These are phyloP conservation scores for Albifimbria verrucaria DNA, from an alignment of 2,329 filamentous ascomycete genomes.

Conservation along the genomic window DNA sequence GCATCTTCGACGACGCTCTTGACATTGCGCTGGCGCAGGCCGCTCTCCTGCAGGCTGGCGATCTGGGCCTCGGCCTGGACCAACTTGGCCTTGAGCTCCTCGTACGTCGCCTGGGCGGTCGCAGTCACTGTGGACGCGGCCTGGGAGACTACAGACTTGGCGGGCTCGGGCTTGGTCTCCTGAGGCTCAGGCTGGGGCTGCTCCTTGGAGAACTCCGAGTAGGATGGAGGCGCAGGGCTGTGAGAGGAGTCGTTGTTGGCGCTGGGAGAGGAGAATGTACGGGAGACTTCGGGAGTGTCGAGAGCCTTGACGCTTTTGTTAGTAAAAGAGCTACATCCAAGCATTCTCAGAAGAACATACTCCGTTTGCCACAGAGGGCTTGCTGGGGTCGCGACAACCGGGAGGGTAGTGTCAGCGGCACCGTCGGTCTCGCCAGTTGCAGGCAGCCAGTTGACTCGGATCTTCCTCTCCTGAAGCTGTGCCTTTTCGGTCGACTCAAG, in stretches of 20 bases:
- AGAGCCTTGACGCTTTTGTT: constrained; percentile 22
- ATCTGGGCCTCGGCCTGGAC: constrained; percentile 73
- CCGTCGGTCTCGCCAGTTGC: constrained; percentile 43
- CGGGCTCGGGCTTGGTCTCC: constrained; percentile 19
- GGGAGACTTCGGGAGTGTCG: constrained; percentile 42
- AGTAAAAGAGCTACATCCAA: constrained; percentile 1
- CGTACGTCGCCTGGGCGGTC: constrained; percentile 35
- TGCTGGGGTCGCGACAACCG: constrained; percentile 34
- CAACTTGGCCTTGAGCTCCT: constrained; percentile 71
- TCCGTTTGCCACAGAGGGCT: constrained; percentile 34
- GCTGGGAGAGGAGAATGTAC: constrained; percentile 43
- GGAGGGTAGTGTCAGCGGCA: not conserved
- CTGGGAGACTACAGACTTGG: constrained; percentile 27
- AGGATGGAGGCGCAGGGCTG: constrained; percentile 28
- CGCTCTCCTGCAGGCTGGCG: constrained; percentile 66
- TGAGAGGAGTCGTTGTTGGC: constrained; percentile 28
- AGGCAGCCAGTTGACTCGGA: constrained; percentile 81
- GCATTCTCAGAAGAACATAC: constrained; percentile 30
- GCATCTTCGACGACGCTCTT: constrained; percentile 47
- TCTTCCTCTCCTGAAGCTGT: constrained; percentile 88
- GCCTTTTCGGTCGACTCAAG: constrained; percentile 78
- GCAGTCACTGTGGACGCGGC: constrained; percentile 48
- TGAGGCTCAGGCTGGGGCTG: constrained; percentile 20
- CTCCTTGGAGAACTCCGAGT: constrained; percentile 27
- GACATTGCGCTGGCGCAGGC: constrained; percentile 75